A percentile compares a stretch with the other conserved stretches of the same genome.
phyloP scores from a whole-genome alignment of 23 red algal species.

The Agarophyton chilense region DNA sequence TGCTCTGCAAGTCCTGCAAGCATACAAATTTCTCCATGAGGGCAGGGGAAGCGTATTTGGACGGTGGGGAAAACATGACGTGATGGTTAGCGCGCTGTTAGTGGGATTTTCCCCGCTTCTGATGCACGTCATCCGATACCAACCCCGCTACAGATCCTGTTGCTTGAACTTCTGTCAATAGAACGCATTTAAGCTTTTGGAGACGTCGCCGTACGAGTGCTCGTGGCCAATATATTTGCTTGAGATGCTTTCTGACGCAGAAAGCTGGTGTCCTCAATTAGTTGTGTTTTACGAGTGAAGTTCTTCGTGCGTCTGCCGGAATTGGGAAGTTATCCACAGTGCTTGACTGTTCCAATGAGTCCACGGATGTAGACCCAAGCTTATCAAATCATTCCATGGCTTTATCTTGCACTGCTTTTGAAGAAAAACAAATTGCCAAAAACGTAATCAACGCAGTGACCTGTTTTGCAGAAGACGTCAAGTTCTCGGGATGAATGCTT shows the following conservation, averaged over 20 bases:
- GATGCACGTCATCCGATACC: slow-evolving; percentile 67
- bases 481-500: too few species aligned
- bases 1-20: neutral
- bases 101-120: slow-evolving; percentile 62
- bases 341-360: neutral
- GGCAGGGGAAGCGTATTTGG: neutral
- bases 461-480: slow-evolving; percentile 14
- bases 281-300: neutral
- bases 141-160: slow-evolving; percentile 41
- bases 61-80: slow-evolving; percentile 11
- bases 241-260: slow-evolving; percentile 17
- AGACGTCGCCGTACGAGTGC: slow-evolving; percentile 19
- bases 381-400: neutral
- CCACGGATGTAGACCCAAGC: neutral
- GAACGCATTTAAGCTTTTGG: neutral
- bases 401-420: neutral
- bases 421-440: neutral
- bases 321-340: neutral
- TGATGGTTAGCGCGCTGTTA: slow-evolving; percentile 38
- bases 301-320: neutral
- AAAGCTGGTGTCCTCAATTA: slow-evolving; percentile 16
- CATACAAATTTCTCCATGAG: neutral
- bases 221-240: slow-evolving; percentile 22
- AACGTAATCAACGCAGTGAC: neutral
- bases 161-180: slow-evolving; percentile 32